Base-by-base conservation (phyloP, 257 asterid species). In the Mentha longifolia region DNA sequence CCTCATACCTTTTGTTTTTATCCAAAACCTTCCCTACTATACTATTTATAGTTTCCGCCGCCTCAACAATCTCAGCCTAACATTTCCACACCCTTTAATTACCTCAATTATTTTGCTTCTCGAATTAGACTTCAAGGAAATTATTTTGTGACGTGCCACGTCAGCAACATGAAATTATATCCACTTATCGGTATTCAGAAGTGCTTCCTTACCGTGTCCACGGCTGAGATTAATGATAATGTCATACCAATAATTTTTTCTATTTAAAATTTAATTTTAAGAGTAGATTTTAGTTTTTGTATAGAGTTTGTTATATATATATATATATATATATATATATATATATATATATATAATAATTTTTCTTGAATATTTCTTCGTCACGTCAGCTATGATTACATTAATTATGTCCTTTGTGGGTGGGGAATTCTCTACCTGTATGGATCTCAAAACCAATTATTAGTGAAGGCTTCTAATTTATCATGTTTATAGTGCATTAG, bases 41-140 rank as follows among this genome's bases (percentile, higher is more conserved):
- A 25, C 28, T n/a, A n/a, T n/a, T n/a, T n/a, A n/a, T n/a, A n/a
- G n/a, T n/a, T n/a, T n/a, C n/a, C n/a, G n/a, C n/a, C n/a, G n/a
- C n/a, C n/a, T n/a, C n/a, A n/a, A n/a, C n/a, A n/a, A n/a, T n/a
- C 58, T 62, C 55, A 47, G 41, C 72, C 76, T 14, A 33, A 17
- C 64, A 61, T 61, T 47, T 47, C n/a, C 54, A 47, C 52, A 0
- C 9, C 20, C 54, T 47, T 47, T 13, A 47, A 43, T 43, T 45
- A 45, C n/a, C 4, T 45, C 50, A 45, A 13, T 2, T 45, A 45
- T 13, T 45, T 45, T 45, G 15, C 15, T 45, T 47, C 20, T 47
- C n/a, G 15, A 47, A 47, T 33, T 33, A 33, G 12, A n/a, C n/a
- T 45, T 45, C 51, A 45, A 45, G 4, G 16, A 14, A 47, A 47